Percentiles rank a stretch among this genome's conserved stretches.
These are phyloP conservation scores for Leishmania martiniquensis DNA, from an alignment of 208 protist species.

Conservation along the genomic window DNA sequence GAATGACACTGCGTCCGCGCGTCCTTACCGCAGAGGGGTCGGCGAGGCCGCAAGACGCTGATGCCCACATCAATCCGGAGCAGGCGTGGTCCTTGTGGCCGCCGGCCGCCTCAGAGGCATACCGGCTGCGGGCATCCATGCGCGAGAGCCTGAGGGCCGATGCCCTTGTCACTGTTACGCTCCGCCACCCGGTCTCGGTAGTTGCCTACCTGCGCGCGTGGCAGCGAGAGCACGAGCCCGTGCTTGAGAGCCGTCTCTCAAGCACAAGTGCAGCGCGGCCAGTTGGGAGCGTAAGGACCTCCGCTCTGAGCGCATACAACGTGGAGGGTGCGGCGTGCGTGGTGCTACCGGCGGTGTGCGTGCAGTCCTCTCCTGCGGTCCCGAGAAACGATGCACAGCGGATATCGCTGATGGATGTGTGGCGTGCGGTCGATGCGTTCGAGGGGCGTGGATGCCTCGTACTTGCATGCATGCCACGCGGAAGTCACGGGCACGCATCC, in stretches of 20 bases:
- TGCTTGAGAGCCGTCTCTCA: not conserved
- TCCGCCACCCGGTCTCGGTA: constrained; percentile 20
- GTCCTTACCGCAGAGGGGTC: not conserved
- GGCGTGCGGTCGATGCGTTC: constrained; percentile 15
- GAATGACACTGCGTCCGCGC: not conserved
- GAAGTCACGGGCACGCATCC: not conserved
- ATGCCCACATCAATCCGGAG: not conserved
- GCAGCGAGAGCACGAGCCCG: constrained; percentile 25
- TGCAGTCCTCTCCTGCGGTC: not conserved
- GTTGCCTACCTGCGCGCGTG: constrained; percentile 3
- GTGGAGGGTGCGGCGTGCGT: not conserved
- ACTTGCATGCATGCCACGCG: not conserved
- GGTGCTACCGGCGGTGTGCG: not conserved
- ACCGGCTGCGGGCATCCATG: not conserved
- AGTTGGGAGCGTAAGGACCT: not conserved
- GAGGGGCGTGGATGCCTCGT: not conserved
- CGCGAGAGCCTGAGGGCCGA: not conserved
- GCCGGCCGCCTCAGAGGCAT: constrained; percentile 14
- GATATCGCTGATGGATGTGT: constrained; percentile 1
- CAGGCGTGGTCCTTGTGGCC: constrained; percentile 24
- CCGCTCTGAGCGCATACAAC: not conserved
- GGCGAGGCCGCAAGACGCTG: not conserved
- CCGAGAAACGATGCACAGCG: not conserved
- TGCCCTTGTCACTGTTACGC: not conserved
- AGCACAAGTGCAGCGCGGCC: too few relatives aligned